phyloP scores from a whole-genome alignment of 192 early-diverging fungal species.

The Coemansia sp. region DNA sequence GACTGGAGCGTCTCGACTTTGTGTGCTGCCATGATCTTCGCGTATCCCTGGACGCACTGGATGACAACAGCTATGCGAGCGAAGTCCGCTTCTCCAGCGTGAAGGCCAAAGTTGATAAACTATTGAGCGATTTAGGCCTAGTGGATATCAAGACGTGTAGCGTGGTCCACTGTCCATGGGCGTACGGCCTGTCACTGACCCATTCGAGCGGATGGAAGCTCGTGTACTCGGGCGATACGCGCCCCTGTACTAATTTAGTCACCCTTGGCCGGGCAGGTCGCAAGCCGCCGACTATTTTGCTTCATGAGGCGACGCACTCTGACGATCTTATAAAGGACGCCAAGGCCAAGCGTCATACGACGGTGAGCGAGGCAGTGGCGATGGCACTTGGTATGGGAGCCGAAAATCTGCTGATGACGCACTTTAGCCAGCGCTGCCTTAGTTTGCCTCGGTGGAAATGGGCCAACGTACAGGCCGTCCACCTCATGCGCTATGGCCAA shows the following conservation, averaged over 20 bases:
- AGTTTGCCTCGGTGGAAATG: constrained; percentile 34
- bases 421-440: constrained; percentile 93
- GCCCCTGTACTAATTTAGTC: constrained; percentile 78
- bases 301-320: constrained; percentile 94
- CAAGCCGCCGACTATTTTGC: constrained; percentile 63
- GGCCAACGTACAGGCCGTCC: constrained; percentile 12
- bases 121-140: constrained; percentile 57
- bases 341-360: constrained; percentile 79
- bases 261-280: constrained; percentile 64
- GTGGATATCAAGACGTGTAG: constrained; percentile 63
- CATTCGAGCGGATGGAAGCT: constrained; percentile 76
- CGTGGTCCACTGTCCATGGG: constrained; percentile 83
- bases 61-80: not conserved
- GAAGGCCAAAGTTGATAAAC: not conserved
- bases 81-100: not conserved
- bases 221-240: constrained; percentile 93
- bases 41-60: not conserved
- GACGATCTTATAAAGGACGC: constrained; percentile 74
- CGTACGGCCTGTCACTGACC: constrained; percentile 76
- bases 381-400: constrained; percentile 86
- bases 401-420: constrained; percentile 82
- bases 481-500: constrained; percentile 28
- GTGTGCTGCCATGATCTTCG: constrained; percentile 43
- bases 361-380: constrained; percentile 82
- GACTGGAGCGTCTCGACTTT: constrained; percentile 48